Percentiles rank a stretch among this genome's conserved stretches.
These are phyloP conservation scores for Botrytis elliptica DNA, from an alignment of 2,329 filamentous ascomycete species.

Conservation along the genomic window DNA sequence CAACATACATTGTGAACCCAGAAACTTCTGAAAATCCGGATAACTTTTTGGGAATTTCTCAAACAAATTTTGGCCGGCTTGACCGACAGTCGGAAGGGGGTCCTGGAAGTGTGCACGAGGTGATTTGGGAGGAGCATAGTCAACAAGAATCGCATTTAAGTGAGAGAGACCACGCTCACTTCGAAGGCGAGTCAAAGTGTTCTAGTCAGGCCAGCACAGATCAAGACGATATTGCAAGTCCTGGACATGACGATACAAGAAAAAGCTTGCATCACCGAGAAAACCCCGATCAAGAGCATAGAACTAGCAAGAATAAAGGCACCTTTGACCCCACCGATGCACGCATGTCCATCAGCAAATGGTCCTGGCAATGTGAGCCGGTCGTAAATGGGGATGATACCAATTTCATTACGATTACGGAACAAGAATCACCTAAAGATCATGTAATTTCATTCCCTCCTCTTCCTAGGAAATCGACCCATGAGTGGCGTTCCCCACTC, in stretches of 20 bases:
- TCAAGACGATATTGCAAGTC: neutral
- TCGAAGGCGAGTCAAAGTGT: neutral
- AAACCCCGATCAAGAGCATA: neutral
- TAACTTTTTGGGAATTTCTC: conserved; percentile 4
- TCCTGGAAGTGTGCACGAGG: conserved; percentile 30
- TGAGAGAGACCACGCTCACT: conserved; percentile 20
- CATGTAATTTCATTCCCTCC: conserved; percentile 34
- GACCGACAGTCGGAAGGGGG: neutral
- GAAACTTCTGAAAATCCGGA: neutral
- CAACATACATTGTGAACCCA: neutral
- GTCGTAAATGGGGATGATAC: conserved; percentile 19
- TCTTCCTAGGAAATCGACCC: conserved; percentile 32
- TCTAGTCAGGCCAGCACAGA: conserved; percentile 2
- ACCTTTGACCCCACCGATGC: conserved; percentile 31
- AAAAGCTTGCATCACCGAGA: neutral
- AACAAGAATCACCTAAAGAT: conserved; percentile 24
- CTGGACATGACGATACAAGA: neutral
- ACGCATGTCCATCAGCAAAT: conserved; percentile 30
- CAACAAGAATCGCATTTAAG: conserved; percentile 20
- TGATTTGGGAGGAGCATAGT: conserved; percentile 31
- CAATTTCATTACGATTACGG: neutral
- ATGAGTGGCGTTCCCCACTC: conserved; percentile 35
- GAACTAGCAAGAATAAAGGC: conserved; percentile 20
- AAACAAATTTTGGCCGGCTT: neutral
- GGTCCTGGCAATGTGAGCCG: conserved; percentile 26